phyloP scores from a whole-genome alignment of 805 yeast genomes.

The Maudiozyma pseudohumilis region DNA sequence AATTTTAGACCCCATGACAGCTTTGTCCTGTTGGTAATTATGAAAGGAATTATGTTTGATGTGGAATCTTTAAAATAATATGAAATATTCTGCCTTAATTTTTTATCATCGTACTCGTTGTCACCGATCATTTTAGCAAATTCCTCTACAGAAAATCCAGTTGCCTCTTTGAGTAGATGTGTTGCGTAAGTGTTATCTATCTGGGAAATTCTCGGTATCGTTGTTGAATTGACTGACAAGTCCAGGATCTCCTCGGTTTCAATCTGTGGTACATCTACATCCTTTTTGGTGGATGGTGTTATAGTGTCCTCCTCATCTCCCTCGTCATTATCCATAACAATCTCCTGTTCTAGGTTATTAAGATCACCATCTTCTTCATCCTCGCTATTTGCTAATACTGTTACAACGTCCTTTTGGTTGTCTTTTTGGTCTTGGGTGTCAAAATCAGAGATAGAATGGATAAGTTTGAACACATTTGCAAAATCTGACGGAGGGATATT shows the following conservation, averaged over 20 bases:
- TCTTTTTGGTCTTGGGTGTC: constrained; percentile 8
- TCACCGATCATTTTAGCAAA: constrained; percentile 33
- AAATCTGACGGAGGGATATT: constrained; percentile 30
- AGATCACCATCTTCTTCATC: constrained; percentile 25
- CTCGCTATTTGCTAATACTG: constrained; percentile 38
- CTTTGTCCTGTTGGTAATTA: constrained; percentile 42
- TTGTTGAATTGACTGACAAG: neutral
- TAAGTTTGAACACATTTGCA: constrained; percentile 35
- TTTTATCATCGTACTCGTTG: constrained; percentile 30
- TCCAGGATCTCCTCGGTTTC: constrained; percentile 12
- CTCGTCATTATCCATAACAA: constrained; percentile 24
- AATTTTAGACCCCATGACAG: constrained; percentile 47
- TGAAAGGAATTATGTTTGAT: constrained; percentile 37
- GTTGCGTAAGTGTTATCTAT: constrained; percentile 47
- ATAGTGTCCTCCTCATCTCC: constrained; percentile 18
- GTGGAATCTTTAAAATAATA: constrained; percentile 44
- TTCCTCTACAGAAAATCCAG: constrained; percentile 8
- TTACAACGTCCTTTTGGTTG: constrained; percentile 32
- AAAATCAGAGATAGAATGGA: constrained; percentile 46
- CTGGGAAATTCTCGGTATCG: constrained; percentile 25
- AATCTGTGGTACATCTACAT: constrained; percentile 2
- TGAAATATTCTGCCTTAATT: constrained; percentile 45
- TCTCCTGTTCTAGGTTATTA: constrained; percentile 7
- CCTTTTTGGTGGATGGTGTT: neutral
- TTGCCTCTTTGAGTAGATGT: constrained; percentile 34